Evolutionary conservation across 352 stramenopile genomes (phyloP), one percentile per base, ranked within the genome.

Genomic region (Thalassiosira mediterranea): DNA sequence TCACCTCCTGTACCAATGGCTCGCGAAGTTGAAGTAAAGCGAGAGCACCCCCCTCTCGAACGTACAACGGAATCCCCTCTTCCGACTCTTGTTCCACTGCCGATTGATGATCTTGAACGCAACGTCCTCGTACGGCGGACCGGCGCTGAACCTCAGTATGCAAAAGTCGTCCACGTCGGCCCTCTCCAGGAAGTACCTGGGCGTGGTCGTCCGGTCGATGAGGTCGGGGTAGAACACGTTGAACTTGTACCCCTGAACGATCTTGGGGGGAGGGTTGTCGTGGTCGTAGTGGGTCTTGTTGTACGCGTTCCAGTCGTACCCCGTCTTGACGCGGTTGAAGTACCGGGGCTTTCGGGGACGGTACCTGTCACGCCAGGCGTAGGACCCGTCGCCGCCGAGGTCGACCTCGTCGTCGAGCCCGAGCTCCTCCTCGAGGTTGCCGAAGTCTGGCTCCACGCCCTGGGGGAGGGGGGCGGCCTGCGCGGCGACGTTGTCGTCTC

Each of bases 231-330:
- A 99, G 72, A 99, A 99, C 32, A 99, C 87, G 64, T 98, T 99
- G 89, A 99, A 99, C 81, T 99, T 99, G 93, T 99, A 99, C 37
- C 97, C 97, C 81, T 99, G 97, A 19, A 99, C 97, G 52, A 97
- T 96, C 89, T 99, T 99, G n/a, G 97, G 97, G 37, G 97, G 97
- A 66, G 97, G 97, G 76, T 99, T 99, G 81, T 99, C 97, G 72
- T 96, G 91, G 90, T 99, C 97, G 84, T 99, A 99, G 86, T 99
- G 97, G 51, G 96, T 98, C 83, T 98, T 96, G 88, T 99, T 99
- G 94, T 99, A 99, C 88, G 98, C 98, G 92, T 99, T 99, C 96
- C 97, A 99, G 85, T 99, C 97, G 83, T 98, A 99, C 29, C 97
- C 97, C 0, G 96, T 99, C 89, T 98, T 98, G 76, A 99, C 96